Percentiles rank a stretch among this genome's conserved stretches.
These are phyloP conservation scores for Lactarius quietus DNA, from an alignment of 768 basidiomycete genomes.

Conservation along the genomic window DNA sequence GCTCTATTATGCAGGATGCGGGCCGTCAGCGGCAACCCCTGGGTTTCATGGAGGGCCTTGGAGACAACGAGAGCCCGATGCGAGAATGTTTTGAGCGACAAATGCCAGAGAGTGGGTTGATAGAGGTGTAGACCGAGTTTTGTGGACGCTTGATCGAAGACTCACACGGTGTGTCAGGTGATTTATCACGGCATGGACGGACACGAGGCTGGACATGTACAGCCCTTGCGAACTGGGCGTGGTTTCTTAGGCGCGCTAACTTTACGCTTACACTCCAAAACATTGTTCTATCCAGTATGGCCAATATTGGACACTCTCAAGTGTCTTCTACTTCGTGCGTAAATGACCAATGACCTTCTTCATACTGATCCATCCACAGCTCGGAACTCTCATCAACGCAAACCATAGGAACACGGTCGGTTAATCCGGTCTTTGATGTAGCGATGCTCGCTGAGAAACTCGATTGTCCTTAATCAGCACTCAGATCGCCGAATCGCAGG, in stretches of 20 bases:
- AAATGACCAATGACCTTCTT: background rate
- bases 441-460: background rate
- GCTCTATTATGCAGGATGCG: constrained; percentile 21
- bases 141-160: background rate
- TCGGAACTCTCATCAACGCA: background rate
- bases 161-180: too few relatives aligned
- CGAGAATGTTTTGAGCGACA: constrained; percentile 20
- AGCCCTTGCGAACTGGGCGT: too few relatives aligned
- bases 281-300: background rate
- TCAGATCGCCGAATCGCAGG: background rate
- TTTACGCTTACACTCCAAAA: background rate
- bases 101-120: too few relatives aligned
- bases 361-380: background rate
- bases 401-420: background rate
- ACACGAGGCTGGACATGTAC: too few relatives aligned
- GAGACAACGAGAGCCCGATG: constrained; percentile 8
- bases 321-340: background rate
- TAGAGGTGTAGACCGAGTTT: too few relatives aligned
- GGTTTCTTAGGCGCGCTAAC: background rate
- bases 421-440: background rate
- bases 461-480: background rate
- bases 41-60: constrained; percentile 14
- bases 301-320: background rate
- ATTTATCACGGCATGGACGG: too few relatives aligned
- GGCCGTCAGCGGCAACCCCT: constrained; percentile 29